Conservation (phyloP, 176 grass and related monocot genomes). For the Hyparrhenia diplandra region DNA sequence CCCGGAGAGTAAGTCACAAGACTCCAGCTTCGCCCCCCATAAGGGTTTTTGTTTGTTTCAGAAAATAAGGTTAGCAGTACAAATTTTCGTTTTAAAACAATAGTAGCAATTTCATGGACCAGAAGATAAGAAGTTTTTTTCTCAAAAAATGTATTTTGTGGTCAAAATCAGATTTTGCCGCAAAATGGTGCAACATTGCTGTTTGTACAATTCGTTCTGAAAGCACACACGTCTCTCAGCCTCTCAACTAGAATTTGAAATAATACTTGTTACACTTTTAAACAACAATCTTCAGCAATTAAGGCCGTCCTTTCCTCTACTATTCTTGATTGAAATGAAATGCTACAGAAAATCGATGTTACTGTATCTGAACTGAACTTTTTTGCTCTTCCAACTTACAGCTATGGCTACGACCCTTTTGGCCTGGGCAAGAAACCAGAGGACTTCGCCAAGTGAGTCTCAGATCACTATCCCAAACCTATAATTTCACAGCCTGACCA, state of each 20-base stretch:
- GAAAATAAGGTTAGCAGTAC: neutral
- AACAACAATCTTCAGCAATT: neutral
- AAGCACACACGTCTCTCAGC: neutral
- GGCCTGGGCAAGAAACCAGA: constrained; percentile 97
- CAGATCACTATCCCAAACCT: neutral
- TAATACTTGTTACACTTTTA: neutral
- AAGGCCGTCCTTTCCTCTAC: neutral
- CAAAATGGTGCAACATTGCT: neutral
- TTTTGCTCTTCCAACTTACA: constrained; percentile 35
- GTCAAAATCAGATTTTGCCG: neutral
- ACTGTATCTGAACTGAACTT: constrained; percentile 2
- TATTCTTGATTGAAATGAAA: neutral
- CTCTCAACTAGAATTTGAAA: neutral
- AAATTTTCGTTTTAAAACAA: neutral
- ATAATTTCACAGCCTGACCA: neutral
- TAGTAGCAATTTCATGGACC: neutral
- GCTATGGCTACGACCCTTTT: constrained; percentile 96
- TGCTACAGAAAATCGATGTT: neutral
- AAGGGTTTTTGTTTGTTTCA: too few species aligned
- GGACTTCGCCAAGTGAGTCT: constrained; percentile 78
- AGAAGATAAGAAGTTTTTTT: neutral
- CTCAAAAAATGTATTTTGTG: neutral
- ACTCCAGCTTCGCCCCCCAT: neutral
- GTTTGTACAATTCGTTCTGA: neutral
- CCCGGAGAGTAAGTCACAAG: constrained; percentile 83